These are phyloP conservation scores for Gossypium trilobum DNA, from an alignment of 441 rosid species.

Conservation along the genomic window DNA sequence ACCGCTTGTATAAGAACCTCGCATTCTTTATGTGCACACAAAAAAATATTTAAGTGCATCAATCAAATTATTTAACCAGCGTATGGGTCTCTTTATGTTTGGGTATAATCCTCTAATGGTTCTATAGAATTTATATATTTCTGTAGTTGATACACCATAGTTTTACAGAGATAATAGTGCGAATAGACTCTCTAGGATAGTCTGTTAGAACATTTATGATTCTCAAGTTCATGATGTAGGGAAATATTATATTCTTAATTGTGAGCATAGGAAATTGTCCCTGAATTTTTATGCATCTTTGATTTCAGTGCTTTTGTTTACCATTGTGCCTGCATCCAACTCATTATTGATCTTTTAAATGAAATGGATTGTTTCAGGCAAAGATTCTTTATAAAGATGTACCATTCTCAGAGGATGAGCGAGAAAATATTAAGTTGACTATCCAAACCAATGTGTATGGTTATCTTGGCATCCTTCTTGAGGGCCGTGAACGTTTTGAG, in stretches of 20 bases:
- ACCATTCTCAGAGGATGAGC: conserved; percentile 81
- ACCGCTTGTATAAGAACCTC: background rate
- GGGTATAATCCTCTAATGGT: background rate
- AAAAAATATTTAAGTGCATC: background rate
- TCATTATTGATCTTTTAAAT: conserved; percentile 4
- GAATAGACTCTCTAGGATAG: background rate
- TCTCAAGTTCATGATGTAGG: background rate
- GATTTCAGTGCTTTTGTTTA: background rate
- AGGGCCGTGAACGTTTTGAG: conserved; percentile 81
- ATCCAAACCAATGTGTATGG: conserved; percentile 82
- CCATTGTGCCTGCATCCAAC: background rate
- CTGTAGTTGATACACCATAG: background rate
- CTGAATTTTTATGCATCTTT: background rate
- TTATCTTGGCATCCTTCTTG: conserved; percentile 79
- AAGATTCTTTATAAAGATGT: conserved; percentile 68
- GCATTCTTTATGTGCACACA: background rate
- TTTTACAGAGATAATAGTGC: background rate
- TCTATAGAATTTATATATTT: background rate
- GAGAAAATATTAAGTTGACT: conserved; percentile 58
- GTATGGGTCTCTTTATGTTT: background rate
- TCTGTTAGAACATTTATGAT: background rate
- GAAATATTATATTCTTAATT: background rate
- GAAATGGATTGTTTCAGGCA: conserved; percentile 46
- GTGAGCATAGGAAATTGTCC: background rate
- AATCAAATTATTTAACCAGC: background rate